Evolutionary conservation across 371 early-diverging fungal species (phyloP), one percentile per base, ranked within the genome.

Genomic region (Mucor saturninus): DNA sequence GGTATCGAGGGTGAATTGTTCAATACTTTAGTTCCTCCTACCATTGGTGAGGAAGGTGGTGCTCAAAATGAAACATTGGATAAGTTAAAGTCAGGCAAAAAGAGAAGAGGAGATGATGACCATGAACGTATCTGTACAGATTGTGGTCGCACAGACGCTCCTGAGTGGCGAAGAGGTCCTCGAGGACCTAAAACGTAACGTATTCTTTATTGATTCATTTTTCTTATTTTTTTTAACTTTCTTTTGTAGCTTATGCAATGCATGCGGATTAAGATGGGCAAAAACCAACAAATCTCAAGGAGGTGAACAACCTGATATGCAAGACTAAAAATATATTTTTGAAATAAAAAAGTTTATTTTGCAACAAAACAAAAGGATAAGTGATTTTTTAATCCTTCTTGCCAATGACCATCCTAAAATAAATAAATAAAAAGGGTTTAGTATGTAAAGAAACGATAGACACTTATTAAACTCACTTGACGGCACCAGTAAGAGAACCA

Each of bases 141-240:
- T n/a, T 95, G 95, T 80, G 83, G 84, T 32, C 89, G 89, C 13
- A 89, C 89, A 0, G 85, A 87, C 50, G 90, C 93, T 0, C 93
- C 94, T 2, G 90, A 89, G 57, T 95, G 95, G 95, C 83, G 95
- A 56, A 83, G 85, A 61, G 93, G 93, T 8, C 92, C 91, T 40
- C 83, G 84, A 56, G 93, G 93, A 14, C 86, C 90, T 15, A 84
- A 82, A 63, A 84, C 83, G 83, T 85, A 78, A 81, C 21, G 14
- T 10, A 6, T 1, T 14, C 0, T 32, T 37, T 28, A 11, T 11
- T 4, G n/a, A 28, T 56, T 21, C 43, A n/a, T 4, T 46, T 10
- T 11, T 5, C 10, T n/a, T 54, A 53, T 30, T 54, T 32, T 35
- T 38, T 48, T 29, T 56, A 43, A 43, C 46, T 2, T 65, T 48